Base-by-base conservation (phyloP, 1,284 basidiomycete species). In the Papiliotrema nemorosa region DNA sequence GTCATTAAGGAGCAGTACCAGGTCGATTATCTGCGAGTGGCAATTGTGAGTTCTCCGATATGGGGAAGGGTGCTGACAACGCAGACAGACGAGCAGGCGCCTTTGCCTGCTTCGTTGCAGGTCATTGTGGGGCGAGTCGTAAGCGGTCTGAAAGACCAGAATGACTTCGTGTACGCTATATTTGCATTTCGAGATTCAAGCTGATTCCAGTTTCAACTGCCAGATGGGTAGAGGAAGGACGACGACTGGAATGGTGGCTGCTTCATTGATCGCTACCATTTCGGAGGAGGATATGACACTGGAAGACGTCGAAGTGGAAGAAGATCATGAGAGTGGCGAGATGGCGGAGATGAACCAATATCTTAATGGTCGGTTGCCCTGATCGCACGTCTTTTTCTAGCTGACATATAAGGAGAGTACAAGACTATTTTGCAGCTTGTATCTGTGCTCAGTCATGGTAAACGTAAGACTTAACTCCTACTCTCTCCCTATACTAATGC, bases 21-120 rank as follows among this genome's bases (percentile, higher is more conserved):
- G 72, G 90, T 96, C 51, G 84, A 96, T 65, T 96, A 96, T 68
- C 84, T 82, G 47, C 84, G 91, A 18, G 81, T 90, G 44, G 86
- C 92, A 21, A 90, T 90, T 62, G 88, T 90, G 67, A 62, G 86
- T 77, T 2, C 3, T 20, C 35, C 26, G 20, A 5, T 18, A 37
- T n/a, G 9, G 20, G 9, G 42, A 20, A n/a, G 27, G 25, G 18
- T 45, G 44, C 49, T 59, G 26, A 58, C 14, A 5, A 16, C 31
- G 29, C 67, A 91, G 90, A 97, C 91, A 13, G 93, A 97, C 65
- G 92, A 97, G 72, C 92, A 94, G 77, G 90, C 92, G 0, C 92
- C 93, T 1, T 78, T 97, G 14, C 93, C 92, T 0, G 85, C 80
- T 35, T 89, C 90, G 5, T 80, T 96, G 27, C 83, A 82, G 31